These are phyloP conservation scores for Colletotrichum gigasporum DNA, from an alignment of 2,329 filamentous ascomycete species.

Conservation along the genomic window DNA sequence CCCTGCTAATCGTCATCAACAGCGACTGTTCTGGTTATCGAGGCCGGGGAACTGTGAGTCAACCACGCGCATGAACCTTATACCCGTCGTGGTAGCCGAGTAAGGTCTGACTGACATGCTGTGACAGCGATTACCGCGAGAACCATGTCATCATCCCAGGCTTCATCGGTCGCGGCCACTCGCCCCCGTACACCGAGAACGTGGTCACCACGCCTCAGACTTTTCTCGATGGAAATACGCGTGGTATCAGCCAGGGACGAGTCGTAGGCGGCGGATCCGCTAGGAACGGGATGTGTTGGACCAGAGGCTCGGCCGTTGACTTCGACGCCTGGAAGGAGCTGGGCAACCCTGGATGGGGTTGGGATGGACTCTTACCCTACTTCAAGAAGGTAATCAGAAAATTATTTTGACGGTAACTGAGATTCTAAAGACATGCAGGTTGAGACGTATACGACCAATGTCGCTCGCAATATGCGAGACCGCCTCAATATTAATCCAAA, in stretches of 20 bases:
- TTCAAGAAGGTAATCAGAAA: slow-evolving; percentile 52
- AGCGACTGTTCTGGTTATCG: slow-evolving; percentile 34
- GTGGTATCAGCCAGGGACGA: slow-evolving; percentile 46
- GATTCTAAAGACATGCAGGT: too few species aligned
- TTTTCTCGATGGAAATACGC: slow-evolving; percentile 44
- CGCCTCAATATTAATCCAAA: slow-evolving; percentile 40
- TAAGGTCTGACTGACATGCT: not conserved
- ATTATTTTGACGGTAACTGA: fast-evolving
- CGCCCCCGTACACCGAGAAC: slow-evolving; percentile 39
- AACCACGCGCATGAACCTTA: too few species aligned
- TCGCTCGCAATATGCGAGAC: slow-evolving; percentile 34
- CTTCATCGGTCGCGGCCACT: slow-evolving; percentile 29
- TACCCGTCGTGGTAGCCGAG: too few species aligned
- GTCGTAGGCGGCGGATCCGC: slow-evolving; percentile 51
- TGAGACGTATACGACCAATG: slow-evolving; percentile 45
- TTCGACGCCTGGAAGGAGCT: slow-evolving; percentile 54
- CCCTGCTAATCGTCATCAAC: too few species aligned
- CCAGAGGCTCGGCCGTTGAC: slow-evolving; percentile 47
- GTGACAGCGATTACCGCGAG: slow-evolving; percentile 25
- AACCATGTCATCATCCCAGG: slow-evolving; percentile 32
- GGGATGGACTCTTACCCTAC: slow-evolving; percentile 55
- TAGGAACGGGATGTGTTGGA: slow-evolving; percentile 53
- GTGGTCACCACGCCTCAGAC: slow-evolving; percentile 41
- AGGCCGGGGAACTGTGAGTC: slow-evolving; percentile 33
- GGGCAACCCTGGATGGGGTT: slow-evolving; percentile 53